Percentiles rank a stretch among this genome's conserved stretches.
Evolutionary conservation across 495 filamentous ascomycete genomes (phyloP).

Genomic region (Rostrohypoxylon terebratum): DNA sequence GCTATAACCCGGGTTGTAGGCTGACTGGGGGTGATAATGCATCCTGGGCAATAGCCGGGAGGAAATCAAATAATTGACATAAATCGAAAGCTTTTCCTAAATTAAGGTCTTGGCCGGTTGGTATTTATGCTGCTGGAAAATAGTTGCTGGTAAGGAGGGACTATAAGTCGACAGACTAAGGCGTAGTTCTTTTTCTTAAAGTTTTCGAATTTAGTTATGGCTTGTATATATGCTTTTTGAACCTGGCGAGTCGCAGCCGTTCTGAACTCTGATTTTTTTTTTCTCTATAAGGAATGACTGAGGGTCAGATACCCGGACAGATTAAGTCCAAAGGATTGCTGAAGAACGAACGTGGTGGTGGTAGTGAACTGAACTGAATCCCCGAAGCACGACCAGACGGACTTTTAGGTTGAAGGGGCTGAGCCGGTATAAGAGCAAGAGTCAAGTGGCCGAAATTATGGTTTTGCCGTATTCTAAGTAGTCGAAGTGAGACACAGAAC

Average conservation of each 20-base stretch:
- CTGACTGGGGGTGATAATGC: conserved; percentile 41
- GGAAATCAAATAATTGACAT: conserved; percentile 18
- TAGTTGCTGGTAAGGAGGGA: conserved; percentile 11
- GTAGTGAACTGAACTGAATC: conserved; percentile 36
- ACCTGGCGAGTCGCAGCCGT: neutral
- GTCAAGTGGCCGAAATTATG: conserved; percentile 29
- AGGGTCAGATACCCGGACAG: conserved; percentile 50
- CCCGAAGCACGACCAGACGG: conserved; percentile 33
- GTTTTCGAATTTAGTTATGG: neutral
- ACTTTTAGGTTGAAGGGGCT: conserved; percentile 38
- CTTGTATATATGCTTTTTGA: neutral
- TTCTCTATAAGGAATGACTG: conserved; percentile 59
- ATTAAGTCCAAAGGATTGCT: conserved; percentile 38
- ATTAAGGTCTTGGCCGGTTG: neutral
- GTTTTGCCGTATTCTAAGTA: conserved; percentile 33
- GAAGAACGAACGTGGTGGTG: conserved; percentile 49
- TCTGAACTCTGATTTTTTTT: neutral
- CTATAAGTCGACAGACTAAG: neutral
- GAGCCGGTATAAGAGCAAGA: conserved; percentile 47
- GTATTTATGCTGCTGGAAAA: conserved; percentile 2
- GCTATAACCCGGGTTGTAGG: conserved; percentile 36
- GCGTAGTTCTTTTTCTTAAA: neutral
- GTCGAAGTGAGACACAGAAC: conserved; percentile 50
- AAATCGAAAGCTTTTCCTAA: neutral
- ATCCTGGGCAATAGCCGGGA: conserved; percentile 9